A percentile compares a stretch with the other conserved stretches of the same genome.
phyloP scores from a whole-genome alignment of 345 rosid species.

The Corchorus olitorius region DNA sequence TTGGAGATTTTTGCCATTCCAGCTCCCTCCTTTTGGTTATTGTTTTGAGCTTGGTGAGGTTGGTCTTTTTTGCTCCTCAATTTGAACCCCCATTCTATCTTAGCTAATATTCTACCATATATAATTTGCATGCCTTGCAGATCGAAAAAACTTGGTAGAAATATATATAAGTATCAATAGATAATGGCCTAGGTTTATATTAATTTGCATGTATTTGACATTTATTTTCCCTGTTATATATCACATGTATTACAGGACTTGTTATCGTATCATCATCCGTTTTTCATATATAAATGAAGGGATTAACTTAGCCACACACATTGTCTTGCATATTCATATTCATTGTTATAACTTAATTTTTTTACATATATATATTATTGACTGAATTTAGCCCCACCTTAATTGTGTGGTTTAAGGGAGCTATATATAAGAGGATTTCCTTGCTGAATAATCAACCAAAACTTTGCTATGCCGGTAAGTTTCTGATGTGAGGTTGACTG shows the following conservation, averaged over 20 bases:
- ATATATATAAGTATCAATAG: background rate
- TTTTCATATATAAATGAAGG: background rate
- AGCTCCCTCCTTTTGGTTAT: constrained; percentile 2
- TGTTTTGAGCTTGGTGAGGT: background rate
- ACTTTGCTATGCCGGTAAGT: background rate
- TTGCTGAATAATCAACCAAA: background rate
- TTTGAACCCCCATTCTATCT: background rate
- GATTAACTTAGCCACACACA: background rate
- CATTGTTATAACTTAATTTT: background rate
- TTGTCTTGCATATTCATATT: background rate
- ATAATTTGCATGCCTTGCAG: background rate
- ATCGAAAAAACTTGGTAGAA: background rate
- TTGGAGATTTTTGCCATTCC: background rate
- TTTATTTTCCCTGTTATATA: background rate
- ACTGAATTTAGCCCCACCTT: background rate
- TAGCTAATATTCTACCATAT: background rate
- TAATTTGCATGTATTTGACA: background rate
- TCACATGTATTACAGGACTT: background rate
- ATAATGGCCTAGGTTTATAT: background rate
- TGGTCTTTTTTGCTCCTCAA: background rate
- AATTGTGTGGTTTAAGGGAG: background rate
- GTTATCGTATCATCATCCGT: background rate
- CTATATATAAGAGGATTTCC: background rate
- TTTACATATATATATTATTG: background rate
- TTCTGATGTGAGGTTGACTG: background rate